Conservation (phyloP, 306 rosid species). For the Quercus agrifolia region DNA sequence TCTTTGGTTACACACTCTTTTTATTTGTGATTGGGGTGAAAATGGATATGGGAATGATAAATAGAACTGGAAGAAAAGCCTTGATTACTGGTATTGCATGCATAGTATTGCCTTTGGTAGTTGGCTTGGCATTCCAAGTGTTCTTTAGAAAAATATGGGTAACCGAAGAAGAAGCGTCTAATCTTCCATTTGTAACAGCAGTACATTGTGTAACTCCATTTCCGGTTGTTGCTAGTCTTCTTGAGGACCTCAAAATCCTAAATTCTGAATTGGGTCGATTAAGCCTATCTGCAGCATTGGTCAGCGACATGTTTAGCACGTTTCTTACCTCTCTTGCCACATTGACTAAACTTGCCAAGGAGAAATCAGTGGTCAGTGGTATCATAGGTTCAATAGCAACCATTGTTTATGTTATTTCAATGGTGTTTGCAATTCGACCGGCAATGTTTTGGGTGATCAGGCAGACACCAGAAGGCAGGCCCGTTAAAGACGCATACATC, state of each 20-base stretch:
- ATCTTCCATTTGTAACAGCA: not conserved
- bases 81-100: slow-evolving; percentile 27
- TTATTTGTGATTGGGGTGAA: slow-evolving; percentile 48
- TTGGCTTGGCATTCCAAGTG: not conserved
- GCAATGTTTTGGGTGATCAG: slow-evolving; percentile 44
- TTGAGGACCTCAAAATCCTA: slow-evolving; percentile 39
- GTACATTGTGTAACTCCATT: slow-evolving; percentile 26
- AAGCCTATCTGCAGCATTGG: slow-evolving; percentile 46
- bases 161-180: not conserved
- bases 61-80: slow-evolving; percentile 42
- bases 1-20: slow-evolving; percentile 32
- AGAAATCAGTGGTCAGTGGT: not conserved
- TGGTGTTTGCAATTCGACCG: slow-evolving; percentile 34
- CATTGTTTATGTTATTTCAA: not conserved
- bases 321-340: not conserved
- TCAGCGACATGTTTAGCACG: slow-evolving; percentile 24
- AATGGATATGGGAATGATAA: slow-evolving; percentile 49
- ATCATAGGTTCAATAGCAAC: not conserved
- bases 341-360: accelerated
- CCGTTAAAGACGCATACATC: slow-evolving; percentile 29
- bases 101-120: not conserved
- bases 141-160: not conserved
- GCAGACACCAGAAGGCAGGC: slow-evolving; percentile 53
- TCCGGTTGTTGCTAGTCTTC: slow-evolving; percentile 26
- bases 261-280: slow-evolving; percentile 48